phyloP scores from a whole-genome alignment of 2,329 filamentous ascomycete species.

The Neofusicoccum cordaticola region DNA sequence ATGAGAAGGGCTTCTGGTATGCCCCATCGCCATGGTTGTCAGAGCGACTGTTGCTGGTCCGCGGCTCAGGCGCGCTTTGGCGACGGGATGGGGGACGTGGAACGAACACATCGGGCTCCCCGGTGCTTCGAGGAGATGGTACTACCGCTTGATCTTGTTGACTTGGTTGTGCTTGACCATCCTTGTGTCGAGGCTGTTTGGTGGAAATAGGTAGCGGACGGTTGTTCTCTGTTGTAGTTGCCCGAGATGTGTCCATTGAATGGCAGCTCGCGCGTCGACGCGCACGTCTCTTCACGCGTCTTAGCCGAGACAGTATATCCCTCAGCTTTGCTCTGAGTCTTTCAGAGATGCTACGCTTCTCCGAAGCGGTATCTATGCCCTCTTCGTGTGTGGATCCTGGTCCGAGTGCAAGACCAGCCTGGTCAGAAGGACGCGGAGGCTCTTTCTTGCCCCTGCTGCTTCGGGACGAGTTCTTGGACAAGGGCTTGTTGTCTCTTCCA shows the following conservation, averaged over 20 bases:
- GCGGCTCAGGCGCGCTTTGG: constrained; percentile 2
- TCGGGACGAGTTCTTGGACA: constrained; percentile 1
- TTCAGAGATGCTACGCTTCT: not conserved
- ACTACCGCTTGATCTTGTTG: not conserved
- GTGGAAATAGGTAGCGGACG: not conserved
- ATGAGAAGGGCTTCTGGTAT: not conserved
- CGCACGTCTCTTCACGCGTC: not conserved
- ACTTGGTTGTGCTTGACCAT: not conserved
- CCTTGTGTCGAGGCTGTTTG: not conserved
- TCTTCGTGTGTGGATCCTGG: not conserved
- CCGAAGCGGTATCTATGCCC: not conserved
- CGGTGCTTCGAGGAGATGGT: not conserved
- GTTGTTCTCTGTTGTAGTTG: not conserved
- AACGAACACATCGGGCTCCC: not conserved
- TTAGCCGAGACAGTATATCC: not conserved
- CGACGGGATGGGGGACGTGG: not conserved
- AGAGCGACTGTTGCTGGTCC: not conserved
- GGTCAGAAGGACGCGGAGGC: not conserved
- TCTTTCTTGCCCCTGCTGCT: not conserved
- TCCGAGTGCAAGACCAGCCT: not conserved
- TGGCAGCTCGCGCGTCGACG: not conserved
- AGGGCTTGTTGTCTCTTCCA: not conserved
- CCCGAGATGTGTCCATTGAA: not conserved
- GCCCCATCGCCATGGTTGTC: not conserved
- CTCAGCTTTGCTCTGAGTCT: not conserved